These are phyloP conservation scores for Myriosclerotinia duriaeana DNA, from an alignment of 2,329 filamentous ascomycete genomes.

Conservation along the genomic window DNA sequence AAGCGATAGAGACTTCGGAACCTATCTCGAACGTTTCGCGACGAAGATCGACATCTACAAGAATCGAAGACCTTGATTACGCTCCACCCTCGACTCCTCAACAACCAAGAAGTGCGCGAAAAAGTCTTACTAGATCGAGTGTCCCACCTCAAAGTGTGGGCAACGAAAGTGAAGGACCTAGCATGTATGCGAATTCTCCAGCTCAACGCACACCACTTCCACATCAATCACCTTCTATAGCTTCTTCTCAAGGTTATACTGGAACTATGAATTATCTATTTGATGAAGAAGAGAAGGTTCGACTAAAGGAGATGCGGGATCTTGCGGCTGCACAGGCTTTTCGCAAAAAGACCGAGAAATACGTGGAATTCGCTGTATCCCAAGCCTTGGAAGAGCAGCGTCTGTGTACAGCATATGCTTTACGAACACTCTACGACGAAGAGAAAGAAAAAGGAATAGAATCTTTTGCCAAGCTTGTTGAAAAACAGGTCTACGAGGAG, in stretches of 20 bases:
- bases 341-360: conserved; percentile 46
- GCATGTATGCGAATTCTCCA: conserved; percentile 12
- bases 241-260: conserved; percentile 16
- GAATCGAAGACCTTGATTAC: conserved; percentile 24
- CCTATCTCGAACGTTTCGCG: conserved; percentile 26
- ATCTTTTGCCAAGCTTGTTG: conserved; percentile 52
- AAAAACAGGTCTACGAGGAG: conserved; percentile 55
- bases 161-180: conserved; percentile 21
- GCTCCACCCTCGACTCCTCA: conserved; percentile 21
- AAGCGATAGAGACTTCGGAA: conserved; percentile 34
- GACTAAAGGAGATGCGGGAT: conserved; percentile 27
- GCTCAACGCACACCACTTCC: conserved; percentile 16
- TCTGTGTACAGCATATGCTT: conserved; percentile 62
- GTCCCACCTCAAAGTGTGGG: conserved; percentile 19
- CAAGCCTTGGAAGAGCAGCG: conserved; percentile 56
- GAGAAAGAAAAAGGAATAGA: conserved; percentile 45
- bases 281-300: conserved; percentile 20
- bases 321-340: conserved; percentile 30
- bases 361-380: conserved; percentile 58
- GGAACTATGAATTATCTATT: conserved; percentile 21
- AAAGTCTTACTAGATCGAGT: conserved; percentile 28
- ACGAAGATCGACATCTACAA: conserved; percentile 28
- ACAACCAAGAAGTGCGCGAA: conserved; percentile 28
- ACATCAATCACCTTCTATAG: conserved; percentile 19
- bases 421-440: conserved; percentile 61